These are phyloP conservation scores for Aquilaria malaccensis DNA, from an alignment of 345 rosid genomes.

Conservation along the genomic window DNA sequence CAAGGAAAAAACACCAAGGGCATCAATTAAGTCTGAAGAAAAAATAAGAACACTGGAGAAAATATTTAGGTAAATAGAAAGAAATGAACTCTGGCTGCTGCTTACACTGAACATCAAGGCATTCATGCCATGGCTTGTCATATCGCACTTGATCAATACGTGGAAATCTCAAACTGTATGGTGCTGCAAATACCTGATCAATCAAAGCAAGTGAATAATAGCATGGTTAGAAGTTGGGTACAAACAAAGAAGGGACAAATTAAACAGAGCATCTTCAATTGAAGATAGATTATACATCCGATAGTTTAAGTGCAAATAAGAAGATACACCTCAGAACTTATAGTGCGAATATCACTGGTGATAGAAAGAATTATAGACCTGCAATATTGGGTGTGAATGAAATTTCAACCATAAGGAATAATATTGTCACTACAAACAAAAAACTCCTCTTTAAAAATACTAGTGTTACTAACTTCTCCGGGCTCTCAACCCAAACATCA, in stretches of 20 bases:
- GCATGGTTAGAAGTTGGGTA: neutral
- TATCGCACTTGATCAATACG: constrained; percentile 92
- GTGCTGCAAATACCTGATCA: constrained; percentile 85
- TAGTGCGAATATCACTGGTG: constrained; percentile 90
- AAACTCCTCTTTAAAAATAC: constrained; percentile 9
- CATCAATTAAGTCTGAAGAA: neutral
- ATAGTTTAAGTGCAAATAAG: constrained; percentile 6
- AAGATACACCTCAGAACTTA: constrained; percentile 79
- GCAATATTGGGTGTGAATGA: constrained; percentile 17
- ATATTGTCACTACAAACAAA: neutral
- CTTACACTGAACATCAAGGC: constrained; percentile 92
- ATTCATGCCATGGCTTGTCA: constrained; percentile 98
- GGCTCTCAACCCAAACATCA: constrained; percentile 97
- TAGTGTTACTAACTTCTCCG: constrained; percentile 65
- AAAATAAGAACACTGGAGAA: constrained; percentile 3
- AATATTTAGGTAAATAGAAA: constrained; percentile 2
- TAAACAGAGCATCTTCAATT: constrained; percentile 10
- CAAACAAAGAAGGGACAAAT: constrained; percentile 9
- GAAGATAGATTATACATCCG: constrained; percentile 1
- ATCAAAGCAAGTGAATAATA: constrained; percentile 4
- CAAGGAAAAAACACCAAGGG: constrained; percentile 5
- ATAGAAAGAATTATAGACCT: constrained; percentile 86
- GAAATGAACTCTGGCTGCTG: constrained; percentile 1
- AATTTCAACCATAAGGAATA: constrained; percentile 3
- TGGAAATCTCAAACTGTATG: constrained; percentile 93